Conservation (phyloP, 2,329 filamentous ascomycete species). For the Colletotrichum sansevieriae region DNA sequence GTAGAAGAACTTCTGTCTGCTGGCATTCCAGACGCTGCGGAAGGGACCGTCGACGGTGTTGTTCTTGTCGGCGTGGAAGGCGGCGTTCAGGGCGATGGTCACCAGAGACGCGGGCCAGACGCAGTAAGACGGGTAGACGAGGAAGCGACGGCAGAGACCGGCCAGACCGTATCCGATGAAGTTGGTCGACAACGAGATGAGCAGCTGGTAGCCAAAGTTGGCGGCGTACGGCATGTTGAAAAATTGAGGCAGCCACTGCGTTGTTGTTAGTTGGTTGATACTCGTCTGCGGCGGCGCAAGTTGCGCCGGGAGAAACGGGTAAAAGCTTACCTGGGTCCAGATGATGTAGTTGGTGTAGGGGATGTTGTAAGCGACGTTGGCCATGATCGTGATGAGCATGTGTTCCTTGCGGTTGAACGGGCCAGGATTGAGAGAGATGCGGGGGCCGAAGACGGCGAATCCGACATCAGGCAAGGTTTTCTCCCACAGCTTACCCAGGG, state of each 20-base stretch:
- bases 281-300: neutral
- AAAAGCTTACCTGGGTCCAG: slow-evolving; percentile 54
- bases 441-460: slow-evolving; percentile 49
- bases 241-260: slow-evolving; percentile 51
- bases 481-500: slow-evolving; percentile 52
- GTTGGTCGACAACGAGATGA: slow-evolving; percentile 60
- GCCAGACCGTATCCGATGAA: slow-evolving; percentile 64
- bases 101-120: slow-evolving; percentile 63
- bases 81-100: slow-evolving; percentile 58
- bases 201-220: slow-evolving; percentile 58
- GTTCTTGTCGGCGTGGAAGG: slow-evolving; percentile 56
- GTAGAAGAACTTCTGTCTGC: slow-evolving; percentile 57
- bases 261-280: neutral
- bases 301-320: neutral
- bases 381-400: slow-evolving; percentile 66
- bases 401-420: slow-evolving; percentile 68
- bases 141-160: slow-evolving; percentile 55
- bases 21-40: slow-evolving; percentile 51
- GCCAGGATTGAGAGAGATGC: slow-evolving; percentile 60
- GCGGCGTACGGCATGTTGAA: slow-evolving; percentile 60
- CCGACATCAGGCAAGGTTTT: slow-evolving; percentile 50
- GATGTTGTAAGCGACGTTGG: slow-evolving; percentile 61
- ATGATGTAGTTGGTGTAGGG: slow-evolving; percentile 60
- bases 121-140: slow-evolving; percentile 60
- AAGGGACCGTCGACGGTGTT: slow-evolving; percentile 48